Evolutionary conservation across 208 protist genomes (phyloP).

Genomic region (Crithidia expoeki): DNA sequence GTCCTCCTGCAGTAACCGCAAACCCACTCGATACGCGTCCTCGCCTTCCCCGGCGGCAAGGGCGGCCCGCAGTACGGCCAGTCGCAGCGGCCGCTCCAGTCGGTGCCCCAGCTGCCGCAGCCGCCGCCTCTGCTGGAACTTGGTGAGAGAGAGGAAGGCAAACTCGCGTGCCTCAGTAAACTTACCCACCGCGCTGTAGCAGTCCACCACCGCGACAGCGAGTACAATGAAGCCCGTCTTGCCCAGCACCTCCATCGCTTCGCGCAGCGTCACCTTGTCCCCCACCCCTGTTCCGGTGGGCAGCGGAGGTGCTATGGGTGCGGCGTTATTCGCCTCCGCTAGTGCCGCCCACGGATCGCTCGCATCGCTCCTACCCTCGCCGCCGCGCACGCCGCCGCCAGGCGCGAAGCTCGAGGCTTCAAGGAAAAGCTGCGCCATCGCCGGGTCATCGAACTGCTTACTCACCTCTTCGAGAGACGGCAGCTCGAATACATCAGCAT

Average conservation of each 20-base stretch:
- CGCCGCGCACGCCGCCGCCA: constrained; percentile 25
- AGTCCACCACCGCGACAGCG: constrained; percentile 76
- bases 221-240: constrained; percentile 66
- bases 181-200: constrained; percentile 83
- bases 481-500: constrained; percentile 45
- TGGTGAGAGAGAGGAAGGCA: constrained; percentile 70
- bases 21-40: constrained; percentile 81
- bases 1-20: constrained; percentile 79
- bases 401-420: constrained; percentile 59
- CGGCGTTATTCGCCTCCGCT: constrained; percentile 20
- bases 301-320: neutral
- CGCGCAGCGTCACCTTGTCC: constrained; percentile 70
- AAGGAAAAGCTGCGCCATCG: constrained; percentile 85
- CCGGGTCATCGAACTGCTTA: constrained; percentile 74
- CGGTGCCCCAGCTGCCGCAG: constrained; percentile 55
- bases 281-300: constrained; percentile 3
- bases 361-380: constrained; percentile 1
- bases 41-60: constrained; percentile 76
- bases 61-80: constrained; percentile 77
- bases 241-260: constrained; percentile 71
- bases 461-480: constrained; percentile 86
- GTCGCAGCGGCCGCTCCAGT: constrained; percentile 74
- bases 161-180: constrained; percentile 91
- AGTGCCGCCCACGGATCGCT: constrained; percentile 16
- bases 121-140: constrained; percentile 45